phyloP scores from a whole-genome alignment of 352 stramenopile genomes.

The Phytophthora crassamura region DNA sequence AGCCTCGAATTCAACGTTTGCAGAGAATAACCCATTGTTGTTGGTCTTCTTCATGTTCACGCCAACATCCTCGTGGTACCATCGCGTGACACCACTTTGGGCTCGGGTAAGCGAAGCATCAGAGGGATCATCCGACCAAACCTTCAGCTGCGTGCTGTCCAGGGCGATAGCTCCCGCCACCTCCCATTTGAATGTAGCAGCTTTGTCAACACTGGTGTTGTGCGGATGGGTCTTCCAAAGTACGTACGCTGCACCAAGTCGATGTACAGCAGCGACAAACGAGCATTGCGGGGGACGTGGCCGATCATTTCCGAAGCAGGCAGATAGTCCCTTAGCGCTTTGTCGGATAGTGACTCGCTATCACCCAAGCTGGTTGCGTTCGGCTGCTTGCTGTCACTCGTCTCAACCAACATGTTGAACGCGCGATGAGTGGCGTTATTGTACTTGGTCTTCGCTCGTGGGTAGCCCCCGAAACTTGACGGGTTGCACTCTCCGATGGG shows the following conservation, averaged over 20 bases:
- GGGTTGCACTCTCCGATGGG: constrained; percentile 83
- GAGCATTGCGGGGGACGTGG: constrained; percentile 94
- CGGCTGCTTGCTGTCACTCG: constrained; percentile 89
- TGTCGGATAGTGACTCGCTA: constrained; percentile 50
- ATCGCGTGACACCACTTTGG: constrained; percentile 61
- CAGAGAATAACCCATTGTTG: constrained; percentile 67
- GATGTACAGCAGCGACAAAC: constrained; percentile 90
- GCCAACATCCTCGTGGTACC: constrained; percentile 64
- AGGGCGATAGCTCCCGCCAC: constrained; percentile 63
- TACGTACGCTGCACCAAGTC: constrained; percentile 95
- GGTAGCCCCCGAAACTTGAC: constrained; percentile 88
- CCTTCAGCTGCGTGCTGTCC: constrained; percentile 59
- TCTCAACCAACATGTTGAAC: constrained; percentile 97
- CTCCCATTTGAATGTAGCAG: constrained; percentile 58
- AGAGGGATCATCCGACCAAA: constrained; percentile 41
- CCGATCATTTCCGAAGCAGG: constrained; percentile 66
- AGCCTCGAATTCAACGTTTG: constrained; percentile 43
- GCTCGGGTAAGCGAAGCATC: constrained; percentile 38
- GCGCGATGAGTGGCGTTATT: constrained; percentile 90
- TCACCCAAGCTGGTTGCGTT: constrained; percentile 71
- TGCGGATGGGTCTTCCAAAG: constrained; percentile 45
- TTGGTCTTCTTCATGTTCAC: constrained; percentile 37
- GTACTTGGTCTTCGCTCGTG: constrained; percentile 86
- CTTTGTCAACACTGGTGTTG: constrained; percentile 9
- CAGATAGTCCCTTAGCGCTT: constrained; percentile 55